These are phyloP conservation scores for Gastroboletus turbinatus DNA, from an alignment of 1,284 basidiomycete genomes.

Conservation along the genomic window DNA sequence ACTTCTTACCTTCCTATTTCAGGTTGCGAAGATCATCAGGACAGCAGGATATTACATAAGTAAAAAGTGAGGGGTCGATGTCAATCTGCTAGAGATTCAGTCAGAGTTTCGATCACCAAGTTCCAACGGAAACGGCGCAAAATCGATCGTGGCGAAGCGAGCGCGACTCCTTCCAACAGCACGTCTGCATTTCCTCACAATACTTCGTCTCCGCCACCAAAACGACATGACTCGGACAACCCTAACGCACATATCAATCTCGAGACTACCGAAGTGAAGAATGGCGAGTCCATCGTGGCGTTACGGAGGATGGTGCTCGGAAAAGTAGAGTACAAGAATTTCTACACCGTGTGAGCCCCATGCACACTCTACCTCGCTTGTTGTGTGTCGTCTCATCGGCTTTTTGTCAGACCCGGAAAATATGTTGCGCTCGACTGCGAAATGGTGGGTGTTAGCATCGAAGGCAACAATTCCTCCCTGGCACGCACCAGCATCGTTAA, in stretches of 20 bases:
- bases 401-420: slow-evolving; percentile 61
- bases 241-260: slow-evolving; percentile 10
- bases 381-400: neutral
- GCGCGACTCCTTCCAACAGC: too few relatives aligned
- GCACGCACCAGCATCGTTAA: slow-evolving; percentile 94
- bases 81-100: too few relatives aligned
- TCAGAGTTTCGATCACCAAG: too few relatives aligned
- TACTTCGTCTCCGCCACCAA: too few relatives aligned
- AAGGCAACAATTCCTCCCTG: slow-evolving; percentile 78
- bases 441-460: slow-evolving; percentile 93
- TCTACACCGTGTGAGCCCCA: slow-evolving; percentile 46
- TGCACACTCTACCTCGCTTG: neutral
- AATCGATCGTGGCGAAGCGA: slow-evolving; percentile 16
- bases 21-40: too few relatives aligned
- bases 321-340: slow-evolving; percentile 39
- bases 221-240: too few relatives aligned
- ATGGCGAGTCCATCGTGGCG: slow-evolving; percentile 47
- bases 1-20: too few relatives aligned
- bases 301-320: slow-evolving; percentile 57
- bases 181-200: too few relatives aligned
- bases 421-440: slow-evolving; percentile 92
- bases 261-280: slow-evolving; percentile 33
- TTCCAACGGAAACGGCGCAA: slow-evolving; percentile 38
- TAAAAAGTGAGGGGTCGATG: too few relatives aligned
- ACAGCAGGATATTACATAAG: too few relatives aligned